Evolutionary conservation across 345 rosid species (phyloP), one percentile per base, ranked within the genome.

Genomic region (Gossypium herbaceum): DNA sequence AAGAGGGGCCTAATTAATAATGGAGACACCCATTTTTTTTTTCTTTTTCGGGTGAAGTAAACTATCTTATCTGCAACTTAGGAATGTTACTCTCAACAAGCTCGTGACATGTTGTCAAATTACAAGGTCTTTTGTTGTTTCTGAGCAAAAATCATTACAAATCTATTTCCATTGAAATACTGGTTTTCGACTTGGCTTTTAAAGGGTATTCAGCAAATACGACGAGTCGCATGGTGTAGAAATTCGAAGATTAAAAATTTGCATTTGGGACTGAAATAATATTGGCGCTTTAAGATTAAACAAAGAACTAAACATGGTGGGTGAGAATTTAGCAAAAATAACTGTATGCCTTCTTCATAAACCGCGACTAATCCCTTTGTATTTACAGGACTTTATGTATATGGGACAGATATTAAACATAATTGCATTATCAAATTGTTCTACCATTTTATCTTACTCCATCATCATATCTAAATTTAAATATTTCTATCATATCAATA

Each of bases 1-100:
- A 12, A 12, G 44, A 57, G 65, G 51, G 68, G 17, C 44, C 58
- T 34, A 34, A 34, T 5, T 72, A 73, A 62, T 68, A 80, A 73
- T 78, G 73, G 81, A 47, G 16, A 54, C 4, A 47, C 13, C 51
- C 51, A 12, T 47, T 11, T 47, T 47, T 47, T 11, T 47, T 47
- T 34, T 0, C 41, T 5, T 34, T 34, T 34, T 34, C 41, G 51
- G 51, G 51, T 47, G 51, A 47, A 47, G 51, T 47, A 11, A 47
- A 47, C 15, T 47, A 47, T 47, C 13, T 47, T 47, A 47, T 47
- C 51, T 47, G 51, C 51, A 12, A 47, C 51, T 47, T 47, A 12
- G 12, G 1, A 47, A 47, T 10, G 51, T 47, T 47, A 2, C 2
- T 11, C 16, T 47, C 13, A 47, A 47, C 51, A 47, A 47, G 12